phyloP scores from a whole-genome alignment of 768 basidiomycete species.

The Leccinum arenicola region DNA sequence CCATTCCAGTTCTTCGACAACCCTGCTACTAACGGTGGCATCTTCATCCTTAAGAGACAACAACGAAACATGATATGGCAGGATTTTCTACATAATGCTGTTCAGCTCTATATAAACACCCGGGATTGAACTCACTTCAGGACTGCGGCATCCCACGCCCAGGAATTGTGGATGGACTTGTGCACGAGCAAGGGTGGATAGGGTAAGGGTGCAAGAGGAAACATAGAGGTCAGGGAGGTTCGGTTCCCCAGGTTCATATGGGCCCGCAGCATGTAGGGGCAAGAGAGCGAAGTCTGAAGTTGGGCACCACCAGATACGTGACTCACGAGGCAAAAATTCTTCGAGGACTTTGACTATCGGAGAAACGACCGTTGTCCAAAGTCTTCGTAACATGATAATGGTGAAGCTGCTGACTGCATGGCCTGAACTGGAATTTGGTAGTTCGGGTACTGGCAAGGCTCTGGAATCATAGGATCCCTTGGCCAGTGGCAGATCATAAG shows the following conservation, averaged over 20 bases:
- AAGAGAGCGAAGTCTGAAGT: not conserved
- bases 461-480: not conserved
- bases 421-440: not conserved
- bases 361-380: not conserved
- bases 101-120: not conserved
- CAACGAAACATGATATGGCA: not conserved
- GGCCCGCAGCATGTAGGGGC: not conserved
- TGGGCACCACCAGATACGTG: not conserved
- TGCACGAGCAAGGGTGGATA: not conserved
- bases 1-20: not conserved
- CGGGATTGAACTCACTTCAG: not conserved
- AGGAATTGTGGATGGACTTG: not conserved
- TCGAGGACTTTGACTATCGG: not conserved
- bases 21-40: not conserved
- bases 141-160: not conserved
- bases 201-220: not conserved
- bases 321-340: not conserved
- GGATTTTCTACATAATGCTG: constrained; percentile 7
- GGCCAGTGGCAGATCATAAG: not conserved
- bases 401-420: not conserved
- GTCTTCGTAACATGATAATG: not conserved
- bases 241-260: not conserved
- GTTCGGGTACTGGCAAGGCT: not conserved
- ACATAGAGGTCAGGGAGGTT: not conserved
- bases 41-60: not conserved